Conservation (phyloP, 176 grass and related monocot genomes). For the Oryza glaberrima region DNA sequence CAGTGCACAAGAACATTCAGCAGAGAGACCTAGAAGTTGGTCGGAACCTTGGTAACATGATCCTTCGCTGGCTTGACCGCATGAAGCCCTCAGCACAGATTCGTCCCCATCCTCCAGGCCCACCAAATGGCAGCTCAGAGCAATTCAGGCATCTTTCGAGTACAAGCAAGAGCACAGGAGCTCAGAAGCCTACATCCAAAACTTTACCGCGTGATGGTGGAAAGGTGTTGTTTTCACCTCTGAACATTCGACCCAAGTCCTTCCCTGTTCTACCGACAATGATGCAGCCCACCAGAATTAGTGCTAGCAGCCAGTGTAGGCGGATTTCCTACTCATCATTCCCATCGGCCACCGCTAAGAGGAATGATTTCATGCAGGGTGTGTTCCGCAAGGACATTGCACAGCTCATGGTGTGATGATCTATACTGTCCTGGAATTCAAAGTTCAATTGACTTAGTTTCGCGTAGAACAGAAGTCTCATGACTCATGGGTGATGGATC, state of each 20-base stretch:
- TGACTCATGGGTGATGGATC: not conserved
- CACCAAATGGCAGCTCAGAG: constrained; percentile 23
- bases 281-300: constrained; percentile 52
- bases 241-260: constrained; percentile 63
- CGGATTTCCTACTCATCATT: constrained; percentile 46
- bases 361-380: constrained; percentile 52
- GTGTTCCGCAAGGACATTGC: constrained; percentile 92
- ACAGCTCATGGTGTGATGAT: constrained; percentile 62
- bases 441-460: constrained; percentile 19
- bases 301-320: constrained; percentile 52
- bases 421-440: constrained; percentile 16
- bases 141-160: constrained; percentile 35
- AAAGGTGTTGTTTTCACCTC: constrained; percentile 66
- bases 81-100: constrained; percentile 98
- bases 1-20: constrained; percentile 95
- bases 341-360: constrained; percentile 37
- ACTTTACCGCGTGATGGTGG: constrained; percentile 36
- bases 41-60: constrained; percentile 72
- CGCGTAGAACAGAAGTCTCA: constrained; percentile 13
- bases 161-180: constrained; percentile 43
- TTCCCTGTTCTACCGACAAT: constrained; percentile 68
- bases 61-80: constrained; percentile 86
- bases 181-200: constrained; percentile 55
- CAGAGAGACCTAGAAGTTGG: constrained; percentile 84
- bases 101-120: constrained; percentile 51